phyloP scores from a whole-genome alignment of 2,329 filamentous ascomycete genomes.

The Aphanoascus verrucosus region DNA sequence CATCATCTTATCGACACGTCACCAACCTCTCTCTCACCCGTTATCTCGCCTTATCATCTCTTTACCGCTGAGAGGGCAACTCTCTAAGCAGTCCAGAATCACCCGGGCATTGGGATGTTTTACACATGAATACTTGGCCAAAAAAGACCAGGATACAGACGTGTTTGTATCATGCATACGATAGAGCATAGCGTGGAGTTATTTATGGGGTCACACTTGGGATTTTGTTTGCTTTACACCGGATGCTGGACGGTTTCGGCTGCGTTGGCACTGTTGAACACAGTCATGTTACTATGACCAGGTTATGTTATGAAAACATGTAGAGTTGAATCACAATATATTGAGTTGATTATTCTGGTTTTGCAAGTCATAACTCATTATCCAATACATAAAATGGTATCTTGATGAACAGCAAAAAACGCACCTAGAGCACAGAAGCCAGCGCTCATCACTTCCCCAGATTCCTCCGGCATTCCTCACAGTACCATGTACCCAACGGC shows the following conservation, averaged over 20 bases:
- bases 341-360: neutral
- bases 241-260: too few relatives aligned
- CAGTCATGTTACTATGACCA: too few relatives aligned
- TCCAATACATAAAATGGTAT: neutral
- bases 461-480: slow-evolving; percentile 41
- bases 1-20: too few relatives aligned
- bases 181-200: neutral
- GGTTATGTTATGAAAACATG: too few relatives aligned
- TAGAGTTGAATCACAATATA: too few relatives aligned
- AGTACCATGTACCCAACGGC: slow-evolving; percentile 49
- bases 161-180: too few relatives aligned
- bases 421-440: neutral
- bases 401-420: neutral
- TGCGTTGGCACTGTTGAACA: too few relatives aligned
- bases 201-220: neutral
- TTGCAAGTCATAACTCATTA: neutral
- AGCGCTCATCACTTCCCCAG: slow-evolving; percentile 25
- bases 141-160: too few relatives aligned
- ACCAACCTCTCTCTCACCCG: too few relatives aligned
- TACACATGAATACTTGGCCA: neutral
- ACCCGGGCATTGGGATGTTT: neutral
- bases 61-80: too few relatives aligned
- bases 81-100: neutral
- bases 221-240: too few relatives aligned
- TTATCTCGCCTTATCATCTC: too few relatives aligned